phyloP scores from a whole-genome alignment of 306 rosid genomes.

The Vigna mungo region DNA sequence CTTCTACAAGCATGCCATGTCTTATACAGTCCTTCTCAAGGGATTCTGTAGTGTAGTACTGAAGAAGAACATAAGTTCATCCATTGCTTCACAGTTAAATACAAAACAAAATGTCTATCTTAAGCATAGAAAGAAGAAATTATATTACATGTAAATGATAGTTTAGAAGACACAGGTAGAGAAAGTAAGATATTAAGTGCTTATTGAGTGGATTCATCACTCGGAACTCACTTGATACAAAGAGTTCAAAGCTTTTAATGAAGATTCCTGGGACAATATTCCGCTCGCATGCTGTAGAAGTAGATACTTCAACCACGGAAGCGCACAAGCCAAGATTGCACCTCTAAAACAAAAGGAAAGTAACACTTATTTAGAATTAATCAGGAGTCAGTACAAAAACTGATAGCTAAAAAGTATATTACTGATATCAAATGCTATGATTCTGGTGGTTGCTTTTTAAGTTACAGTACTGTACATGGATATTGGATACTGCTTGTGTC shows the following conservation, averaged over 20 bases:
- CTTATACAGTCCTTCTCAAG: neutral
- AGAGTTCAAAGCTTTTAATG: conserved; percentile 65
- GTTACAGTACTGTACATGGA: too few relatives aligned
- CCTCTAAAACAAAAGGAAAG: conserved; percentile 51
- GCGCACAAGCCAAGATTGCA: conserved; percentile 70
- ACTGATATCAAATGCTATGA: neutral
- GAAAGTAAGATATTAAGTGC: neutral
- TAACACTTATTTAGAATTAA: neutral
- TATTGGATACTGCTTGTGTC: neutral
- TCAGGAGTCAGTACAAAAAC: conserved; percentile 6
- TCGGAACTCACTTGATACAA: conserved; percentile 64
- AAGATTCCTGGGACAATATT: conserved; percentile 69
- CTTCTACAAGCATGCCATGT: conserved; percentile 18
- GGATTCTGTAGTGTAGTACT: neutral
- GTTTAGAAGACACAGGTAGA: neutral
- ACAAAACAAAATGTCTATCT: neutral
- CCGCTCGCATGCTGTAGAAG: conserved; percentile 74
- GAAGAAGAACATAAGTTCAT: neutral
- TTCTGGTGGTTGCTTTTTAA: too few relatives aligned
- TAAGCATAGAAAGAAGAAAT: conserved; percentile 4
- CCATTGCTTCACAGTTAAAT: neutral
- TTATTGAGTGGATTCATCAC: neutral
- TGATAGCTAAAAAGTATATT: conserved; percentile 27
- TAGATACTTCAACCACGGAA: conserved; percentile 73
- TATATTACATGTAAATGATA: conserved; percentile 1